Evolutionary conservation across 2,329 filamentous ascomycete genomes (phyloP).

Genomic region (Fusarium beomiforme): DNA sequence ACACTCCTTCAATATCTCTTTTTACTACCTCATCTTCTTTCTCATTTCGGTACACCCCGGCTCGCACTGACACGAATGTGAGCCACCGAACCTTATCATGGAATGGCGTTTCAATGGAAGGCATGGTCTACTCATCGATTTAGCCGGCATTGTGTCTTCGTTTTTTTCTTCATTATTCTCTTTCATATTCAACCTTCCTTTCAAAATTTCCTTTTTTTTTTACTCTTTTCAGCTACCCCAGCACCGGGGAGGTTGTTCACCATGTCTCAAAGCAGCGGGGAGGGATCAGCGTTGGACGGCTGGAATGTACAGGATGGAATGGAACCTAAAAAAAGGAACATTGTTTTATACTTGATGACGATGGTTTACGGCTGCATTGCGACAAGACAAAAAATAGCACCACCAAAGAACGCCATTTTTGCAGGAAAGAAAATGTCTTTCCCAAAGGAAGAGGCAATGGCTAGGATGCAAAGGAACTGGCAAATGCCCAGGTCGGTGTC

Average conservation of each 20-base stretch:
- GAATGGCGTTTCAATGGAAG: constrained; percentile 43
- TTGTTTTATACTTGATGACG: constrained; percentile 44
- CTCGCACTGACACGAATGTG: constrained; percentile 17
- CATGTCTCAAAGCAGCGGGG: constrained; percentile 33
- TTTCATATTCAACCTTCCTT: constrained; percentile 16
- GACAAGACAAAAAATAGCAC: constrained; percentile 40
- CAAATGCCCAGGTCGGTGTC: constrained; percentile 26
- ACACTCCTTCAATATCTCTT: constrained; percentile 23
- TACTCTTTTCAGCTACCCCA: constrained; percentile 21
- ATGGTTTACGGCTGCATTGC: constrained; percentile 46
- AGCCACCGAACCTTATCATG: constrained; percentile 37
- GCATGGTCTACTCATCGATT: constrained; percentile 37
- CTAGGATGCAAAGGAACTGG: constrained; percentile 15
- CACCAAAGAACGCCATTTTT: constrained; percentile 20
- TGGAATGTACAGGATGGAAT: constrained; percentile 39
- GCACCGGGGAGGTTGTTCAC: constrained; percentile 18
- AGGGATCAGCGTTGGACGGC: constrained; percentile 33
- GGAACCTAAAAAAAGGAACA: constrained; percentile 40
- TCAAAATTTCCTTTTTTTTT: constrained; percentile 11
- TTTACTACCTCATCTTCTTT: constrained; percentile 9
- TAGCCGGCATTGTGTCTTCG: constrained; percentile 40
- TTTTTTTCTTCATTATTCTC: constrained; percentile 28
- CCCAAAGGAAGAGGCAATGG: constrained; percentile 13
- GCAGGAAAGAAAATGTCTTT: constrained; percentile 4
- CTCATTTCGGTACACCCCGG: constrained; percentile 26